These are phyloP conservation scores for Macadamia tetraphylla DNA, from an alignment of 164 flowering plant genomes.

Conservation along the genomic window DNA sequence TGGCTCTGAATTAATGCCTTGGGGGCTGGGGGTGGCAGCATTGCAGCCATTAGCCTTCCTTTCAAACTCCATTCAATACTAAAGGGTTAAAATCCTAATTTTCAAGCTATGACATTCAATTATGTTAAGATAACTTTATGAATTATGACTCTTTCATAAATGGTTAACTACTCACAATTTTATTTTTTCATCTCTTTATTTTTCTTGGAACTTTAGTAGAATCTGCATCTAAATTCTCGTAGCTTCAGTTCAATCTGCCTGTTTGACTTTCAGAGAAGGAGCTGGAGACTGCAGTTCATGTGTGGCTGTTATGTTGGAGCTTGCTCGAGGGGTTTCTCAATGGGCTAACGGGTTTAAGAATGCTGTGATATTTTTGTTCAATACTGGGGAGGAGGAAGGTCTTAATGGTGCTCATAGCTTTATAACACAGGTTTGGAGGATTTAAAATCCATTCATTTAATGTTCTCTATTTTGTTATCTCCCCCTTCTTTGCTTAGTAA, in stretches of 20 bases:
- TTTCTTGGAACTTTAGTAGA: neutral
- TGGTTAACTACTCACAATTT: too few species aligned
- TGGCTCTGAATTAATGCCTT: too few species aligned
- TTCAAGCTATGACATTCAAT: too few species aligned
- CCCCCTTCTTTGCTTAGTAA: too few species aligned
- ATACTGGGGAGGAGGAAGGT: slow-evolving; percentile 98
- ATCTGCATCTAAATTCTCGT: neutral
- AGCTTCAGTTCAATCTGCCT: neutral
- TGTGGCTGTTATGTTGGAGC: slow-evolving; percentile 92
- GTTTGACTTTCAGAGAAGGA: slow-evolving; percentile 59
- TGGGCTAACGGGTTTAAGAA: slow-evolving; percentile 94
- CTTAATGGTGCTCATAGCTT: slow-evolving; percentile 98
- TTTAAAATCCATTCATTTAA: neutral
- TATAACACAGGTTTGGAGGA: slow-evolving; percentile 71
- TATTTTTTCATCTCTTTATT: neutral
- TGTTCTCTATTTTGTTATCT: too few species aligned
- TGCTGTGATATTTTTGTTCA: slow-evolving; percentile 77
- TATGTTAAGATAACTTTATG: neutral
- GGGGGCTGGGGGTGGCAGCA: too few species aligned
- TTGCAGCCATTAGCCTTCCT: too few species aligned
- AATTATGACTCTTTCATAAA: too few species aligned
- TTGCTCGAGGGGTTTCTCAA: slow-evolving; percentile 88
- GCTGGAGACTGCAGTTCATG: slow-evolving; percentile 99
- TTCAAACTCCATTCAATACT: too few species aligned
- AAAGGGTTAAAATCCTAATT: neutral